Percentiles rank a stretch among this genome's conserved stretches.
These are phyloP conservation scores for Infundibulicybe gibba DNA, from an alignment of 768 basidiomycete species.

Conservation along the genomic window DNA sequence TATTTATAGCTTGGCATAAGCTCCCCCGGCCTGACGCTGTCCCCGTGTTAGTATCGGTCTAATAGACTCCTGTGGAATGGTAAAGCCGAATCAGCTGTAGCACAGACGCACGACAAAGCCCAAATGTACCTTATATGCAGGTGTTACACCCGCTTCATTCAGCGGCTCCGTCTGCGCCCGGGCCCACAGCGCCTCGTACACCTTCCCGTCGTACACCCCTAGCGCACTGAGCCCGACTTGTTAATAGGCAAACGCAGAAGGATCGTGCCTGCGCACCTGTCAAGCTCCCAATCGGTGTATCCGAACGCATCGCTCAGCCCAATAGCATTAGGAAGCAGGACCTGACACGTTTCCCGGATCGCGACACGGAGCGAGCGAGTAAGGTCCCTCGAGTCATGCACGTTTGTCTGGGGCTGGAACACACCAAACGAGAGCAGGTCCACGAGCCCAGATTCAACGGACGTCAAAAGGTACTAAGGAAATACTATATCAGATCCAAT, in stretches of 20 bases:
- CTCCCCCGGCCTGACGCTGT: neutral
- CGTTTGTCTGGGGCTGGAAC: too few relatives aligned
- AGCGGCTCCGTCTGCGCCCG: constrained; percentile 56
- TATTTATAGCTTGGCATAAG: neutral
- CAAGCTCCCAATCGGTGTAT: constrained; percentile 71
- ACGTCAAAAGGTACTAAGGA: too few relatives aligned
- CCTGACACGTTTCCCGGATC: constrained; percentile 44
- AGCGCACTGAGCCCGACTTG: constrained; percentile 39
- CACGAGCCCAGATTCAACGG: too few relatives aligned
- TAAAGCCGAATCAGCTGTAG: neutral
- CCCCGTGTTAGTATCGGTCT: neutral
- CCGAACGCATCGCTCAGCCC: constrained; percentile 72
- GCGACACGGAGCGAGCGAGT: constrained; percentile 45
- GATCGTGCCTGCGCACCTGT: constrained; percentile 39
- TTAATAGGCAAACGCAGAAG: neutral
- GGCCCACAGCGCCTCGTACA: constrained; percentile 66
- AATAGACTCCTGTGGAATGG: neutral
- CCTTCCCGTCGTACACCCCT: constrained; percentile 59
- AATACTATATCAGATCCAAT: constrained; percentile 6
- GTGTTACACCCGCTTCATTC: constrained; percentile 46
- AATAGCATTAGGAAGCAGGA: constrained; percentile 60
- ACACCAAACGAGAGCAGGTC: too few relatives aligned
- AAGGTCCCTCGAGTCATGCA: constrained; percentile 32
- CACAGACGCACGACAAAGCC: neutral
- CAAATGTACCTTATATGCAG: constrained; percentile 51